These are phyloP conservation scores for Auricularia heimuer DNA, from an alignment of 768 basidiomycete species.

Conservation along the genomic window DNA sequence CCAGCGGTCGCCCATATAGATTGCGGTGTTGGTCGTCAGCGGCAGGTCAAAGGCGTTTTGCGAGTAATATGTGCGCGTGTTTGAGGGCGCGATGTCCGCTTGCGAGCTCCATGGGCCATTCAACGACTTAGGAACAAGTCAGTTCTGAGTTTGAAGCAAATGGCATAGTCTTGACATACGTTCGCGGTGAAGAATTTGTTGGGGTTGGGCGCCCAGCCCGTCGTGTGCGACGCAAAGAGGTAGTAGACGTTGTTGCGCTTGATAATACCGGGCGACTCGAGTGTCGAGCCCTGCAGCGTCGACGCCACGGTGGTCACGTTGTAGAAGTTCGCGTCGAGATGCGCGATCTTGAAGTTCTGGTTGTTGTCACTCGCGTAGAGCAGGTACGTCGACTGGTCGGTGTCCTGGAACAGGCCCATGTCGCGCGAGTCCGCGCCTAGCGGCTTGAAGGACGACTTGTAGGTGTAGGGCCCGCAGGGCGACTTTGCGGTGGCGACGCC, in stretches of 20 bases:
- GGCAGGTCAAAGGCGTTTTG: conserved; percentile 39
- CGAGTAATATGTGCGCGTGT: conserved; percentile 47
- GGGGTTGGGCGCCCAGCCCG: conserved; percentile 48
- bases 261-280: conserved; percentile 53
- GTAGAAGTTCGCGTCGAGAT: conserved; percentile 47
- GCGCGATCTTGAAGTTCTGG: conserved; percentile 58
- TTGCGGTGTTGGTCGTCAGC: conserved; percentile 32
- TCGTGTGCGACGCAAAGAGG: conserved; percentile 50
- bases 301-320: conserved; percentile 37
- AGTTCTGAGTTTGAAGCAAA: background rate
- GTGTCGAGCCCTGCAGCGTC: conserved; percentile 33
- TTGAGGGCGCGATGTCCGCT: conserved; percentile 43
- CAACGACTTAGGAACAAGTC: conserved; percentile 29
- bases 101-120: conserved; percentile 47
- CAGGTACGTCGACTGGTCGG: conserved; percentile 42
- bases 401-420: conserved; percentile 48
- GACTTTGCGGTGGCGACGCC: conserved; percentile 49
- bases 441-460: conserved; percentile 44
- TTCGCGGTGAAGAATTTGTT: conserved; percentile 48
- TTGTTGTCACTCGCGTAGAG: conserved; percentile 61
- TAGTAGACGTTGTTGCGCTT: conserved; percentile 50
- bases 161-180: conserved; percentile 21
- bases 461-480: conserved; percentile 53
- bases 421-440: conserved; percentile 52
- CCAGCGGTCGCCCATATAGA: conserved; percentile 64